Evolutionary conservation across 352 stramenopile genomes (phyloP), one percentile per base, ranked within the genome.

Genomic region (Hyaloperonospora brassicae): DNA sequence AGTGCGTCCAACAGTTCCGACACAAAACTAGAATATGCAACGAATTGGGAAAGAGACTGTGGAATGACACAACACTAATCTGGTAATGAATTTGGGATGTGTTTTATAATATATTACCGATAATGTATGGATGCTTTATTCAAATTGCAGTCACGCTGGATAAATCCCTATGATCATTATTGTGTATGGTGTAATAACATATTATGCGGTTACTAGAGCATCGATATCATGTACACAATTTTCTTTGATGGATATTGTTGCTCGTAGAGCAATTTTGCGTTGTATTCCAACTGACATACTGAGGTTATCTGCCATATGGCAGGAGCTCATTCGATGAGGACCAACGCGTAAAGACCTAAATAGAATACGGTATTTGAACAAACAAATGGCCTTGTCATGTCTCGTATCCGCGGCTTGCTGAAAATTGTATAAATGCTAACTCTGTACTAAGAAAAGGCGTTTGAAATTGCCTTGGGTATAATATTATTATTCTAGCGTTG

Each of bases 291-390:
- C 35, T 13, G 35, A 14, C 9, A 40, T 40, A 10, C 35, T 40
- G 35, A 40, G 35, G 0, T 40, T 14, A 40, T 40, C 4, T 40
- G 35, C 14, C 35, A 40, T 13, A 10, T 3, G 35, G 9, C 35
- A 17, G 2, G 35, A 3, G 35, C 35, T 14, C 35, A 40, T 4
- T 1, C 35, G 35, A 40, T 40, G 35, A 3, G 35, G 35, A 40
- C 35, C 5, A 55, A 50, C 13, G 46, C 38, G 1, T 62, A 57
- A 12, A 50, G 48, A 14, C 55, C 47, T 6, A 47, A 56, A n/a
- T 40, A 62, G 30, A 62, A 56, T 45, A 34, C 34, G 5, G 22
- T 62, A 4, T 42, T 62, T 4, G 48, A 50, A 21, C 34, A 17
- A 0, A 57, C 51, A 42, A 22, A 55, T 22, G 49, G 49, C 1